A percentile compares a stretch with the other conserved stretches of the same genome.
phyloP scores from a whole-genome alignment of 768 basidiomycete genomes.

The Hydnomerulius pinastri region DNA sequence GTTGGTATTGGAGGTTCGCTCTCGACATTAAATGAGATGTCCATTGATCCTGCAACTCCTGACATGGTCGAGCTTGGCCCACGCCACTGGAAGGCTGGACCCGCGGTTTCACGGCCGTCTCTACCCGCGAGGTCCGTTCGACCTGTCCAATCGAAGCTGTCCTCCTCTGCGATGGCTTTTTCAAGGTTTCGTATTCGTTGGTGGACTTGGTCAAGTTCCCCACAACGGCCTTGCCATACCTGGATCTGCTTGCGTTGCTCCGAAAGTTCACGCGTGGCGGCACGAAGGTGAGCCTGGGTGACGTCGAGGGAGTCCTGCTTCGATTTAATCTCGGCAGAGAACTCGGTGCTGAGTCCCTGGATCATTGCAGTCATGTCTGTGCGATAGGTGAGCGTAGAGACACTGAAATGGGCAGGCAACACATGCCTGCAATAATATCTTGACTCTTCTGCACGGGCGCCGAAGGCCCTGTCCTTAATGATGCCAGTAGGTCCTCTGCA shows the following conservation, averaged over 20 bases:
- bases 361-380: constrained; percentile 87
- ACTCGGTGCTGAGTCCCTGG: constrained; percentile 74
- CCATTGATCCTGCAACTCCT: constrained; percentile 63
- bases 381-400: constrained; percentile 10
- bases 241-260: constrained; percentile 88
- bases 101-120: constrained; percentile 35
- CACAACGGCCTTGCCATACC: constrained; percentile 68
- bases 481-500: constrained; percentile 79
- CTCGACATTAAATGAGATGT: constrained; percentile 63
- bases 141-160: constrained; percentile 88
- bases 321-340: constrained; percentile 77
- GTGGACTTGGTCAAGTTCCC: constrained; percentile 77
- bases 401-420: not conserved
- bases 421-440: constrained; percentile 76
- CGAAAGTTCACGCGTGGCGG: constrained; percentile 87
- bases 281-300: constrained; percentile 83
- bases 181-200: constrained; percentile 86
- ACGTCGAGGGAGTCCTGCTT: constrained; percentile 90
- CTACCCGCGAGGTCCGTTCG: constrained; percentile 50
- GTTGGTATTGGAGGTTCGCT: constrained; percentile 72
- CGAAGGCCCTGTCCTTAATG: constrained; percentile 70
- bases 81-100: constrained; percentile 69
- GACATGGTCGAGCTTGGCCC: constrained; percentile 68
- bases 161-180: constrained; percentile 75
- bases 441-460: constrained; percentile 85